Evolutionary conservation across 441 rosid genomes (phyloP).

Genomic region (Theobroma grandiflorum): DNA sequence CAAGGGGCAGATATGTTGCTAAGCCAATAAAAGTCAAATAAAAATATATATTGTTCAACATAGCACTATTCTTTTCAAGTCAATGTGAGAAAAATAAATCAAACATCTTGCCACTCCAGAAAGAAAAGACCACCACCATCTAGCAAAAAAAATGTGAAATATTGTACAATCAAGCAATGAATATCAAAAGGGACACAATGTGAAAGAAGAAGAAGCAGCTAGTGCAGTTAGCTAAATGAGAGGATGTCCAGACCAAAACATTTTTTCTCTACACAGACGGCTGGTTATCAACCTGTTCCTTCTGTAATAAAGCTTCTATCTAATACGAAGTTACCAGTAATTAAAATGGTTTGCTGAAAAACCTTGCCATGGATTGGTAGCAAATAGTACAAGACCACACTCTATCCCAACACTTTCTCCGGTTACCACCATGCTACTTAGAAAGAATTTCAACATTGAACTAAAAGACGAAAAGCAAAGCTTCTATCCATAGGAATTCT

Average conservation of each 20-base stretch:
- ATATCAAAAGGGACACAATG: neutral
- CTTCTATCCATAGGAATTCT: neutral
- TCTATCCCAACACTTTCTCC: neutral
- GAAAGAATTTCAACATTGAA: neutral
- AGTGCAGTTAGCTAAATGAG: neutral
- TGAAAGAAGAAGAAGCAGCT: neutral
- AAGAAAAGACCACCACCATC: neutral
- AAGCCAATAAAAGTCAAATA: neutral
- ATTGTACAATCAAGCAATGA: neutral
- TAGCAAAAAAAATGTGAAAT: neutral
- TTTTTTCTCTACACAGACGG: neutral
- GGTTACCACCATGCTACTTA: neutral
- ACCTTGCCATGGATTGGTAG: neutral
- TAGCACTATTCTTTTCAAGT: neutral
- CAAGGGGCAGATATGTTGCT: neutral
- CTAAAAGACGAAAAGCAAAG: neutral
- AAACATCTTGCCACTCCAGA: neutral
- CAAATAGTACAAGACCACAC: neutral
- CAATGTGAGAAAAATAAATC: slow-evolving; percentile 16
- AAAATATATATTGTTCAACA: neutral
- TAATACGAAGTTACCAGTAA: neutral
- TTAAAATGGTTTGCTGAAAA: neutral
- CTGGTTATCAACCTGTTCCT: neutral
- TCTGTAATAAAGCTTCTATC: neutral
- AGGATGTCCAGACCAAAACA: neutral